Evolutionary conservation across 2,329 filamentous ascomycete species (phyloP).

Genomic region (Aspergillus eucalypticola): DNA sequence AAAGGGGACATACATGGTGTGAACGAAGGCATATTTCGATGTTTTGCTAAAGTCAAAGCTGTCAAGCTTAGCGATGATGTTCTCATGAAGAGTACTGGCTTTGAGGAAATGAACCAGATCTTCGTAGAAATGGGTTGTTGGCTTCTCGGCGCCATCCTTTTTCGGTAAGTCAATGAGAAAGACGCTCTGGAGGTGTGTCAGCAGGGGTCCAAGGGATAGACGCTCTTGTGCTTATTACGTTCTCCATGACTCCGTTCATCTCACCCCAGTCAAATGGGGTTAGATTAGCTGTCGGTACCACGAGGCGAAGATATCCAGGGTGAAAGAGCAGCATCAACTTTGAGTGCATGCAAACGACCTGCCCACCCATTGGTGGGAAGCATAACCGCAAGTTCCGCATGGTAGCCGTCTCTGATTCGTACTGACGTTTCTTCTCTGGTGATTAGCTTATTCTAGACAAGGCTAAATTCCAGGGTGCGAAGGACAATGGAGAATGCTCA

Average conservation of each 20-base stretch:
- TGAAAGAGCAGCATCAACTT: constrained; percentile 92
- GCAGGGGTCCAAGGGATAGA: background rate
- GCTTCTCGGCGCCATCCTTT: constrained; percentile 32
- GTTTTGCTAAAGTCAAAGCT: constrained; percentile 83
- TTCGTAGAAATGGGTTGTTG: constrained; percentile 61
- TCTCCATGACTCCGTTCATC: constrained; percentile 74
- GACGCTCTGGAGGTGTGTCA: constrained; percentile 57
- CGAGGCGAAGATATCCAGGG: constrained; percentile 70
- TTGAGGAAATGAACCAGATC: constrained; percentile 71
- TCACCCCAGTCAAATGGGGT: constrained; percentile 89
- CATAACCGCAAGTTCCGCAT: constrained; percentile 63
- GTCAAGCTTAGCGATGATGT: constrained; percentile 66
- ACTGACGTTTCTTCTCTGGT: constrained; percentile 36
- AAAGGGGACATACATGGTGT: constrained; percentile 68
- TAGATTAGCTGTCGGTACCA: constrained; percentile 84
- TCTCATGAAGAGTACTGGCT: constrained; percentile 64
- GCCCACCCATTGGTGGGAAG: constrained; percentile 77
- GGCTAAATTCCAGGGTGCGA: background rate
- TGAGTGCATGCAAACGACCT: constrained; percentile 80
- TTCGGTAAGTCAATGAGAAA: constrained; percentile 89
- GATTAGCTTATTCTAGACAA: background rate
- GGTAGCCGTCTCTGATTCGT: constrained; percentile 41
- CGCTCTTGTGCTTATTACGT: constrained; percentile 52
- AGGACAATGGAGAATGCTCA: constrained; percentile 26
- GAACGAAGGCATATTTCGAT: constrained; percentile 72